Percentiles rank a stretch among this genome's conserved stretches.
Conservation (phyloP, 169 alveolate genomes). For the Plasmodium coatneyi region DNA sequence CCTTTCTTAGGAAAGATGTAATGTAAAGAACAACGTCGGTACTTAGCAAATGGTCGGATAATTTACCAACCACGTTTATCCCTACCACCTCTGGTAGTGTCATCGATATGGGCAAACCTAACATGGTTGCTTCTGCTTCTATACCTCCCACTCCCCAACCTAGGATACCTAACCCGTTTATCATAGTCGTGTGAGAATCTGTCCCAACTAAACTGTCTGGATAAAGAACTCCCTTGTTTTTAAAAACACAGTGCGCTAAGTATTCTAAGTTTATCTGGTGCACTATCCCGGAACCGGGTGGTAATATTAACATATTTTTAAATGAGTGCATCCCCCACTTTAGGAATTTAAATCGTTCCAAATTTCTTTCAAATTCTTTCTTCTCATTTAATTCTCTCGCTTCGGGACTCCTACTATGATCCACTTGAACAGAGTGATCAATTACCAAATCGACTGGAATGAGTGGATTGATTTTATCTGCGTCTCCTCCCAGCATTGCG, state of each 20-base stretch:
- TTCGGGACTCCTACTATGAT: conserved; percentile 90
- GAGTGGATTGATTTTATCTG: conserved; percentile 93
- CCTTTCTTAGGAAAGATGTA: conserved; percentile 91
- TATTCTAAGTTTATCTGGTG: conserved; percentile 94
- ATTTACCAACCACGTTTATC: conserved; percentile 93
- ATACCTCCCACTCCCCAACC: conserved; percentile 99
- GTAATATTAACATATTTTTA: conserved; percentile 93
- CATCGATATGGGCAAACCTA: conserved; percentile 97
- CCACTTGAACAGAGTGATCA: conserved; percentile 97
- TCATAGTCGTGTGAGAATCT: conserved; percentile 98
- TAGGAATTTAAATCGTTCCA: conserved; percentile 94
- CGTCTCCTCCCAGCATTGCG: conserved; percentile 92
- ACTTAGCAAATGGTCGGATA: conserved; percentile 90
- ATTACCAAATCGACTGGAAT: conserved; percentile 96
- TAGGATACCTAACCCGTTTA: conserved; percentile 95
- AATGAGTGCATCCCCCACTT: conserved; percentile 97
- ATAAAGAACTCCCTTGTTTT: conserved; percentile 84
- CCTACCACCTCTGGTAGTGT: conserved; percentile 97
- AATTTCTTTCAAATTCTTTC: conserved; percentile 92
- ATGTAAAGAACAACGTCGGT: conserved; percentile 95
- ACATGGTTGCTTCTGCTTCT: conserved; percentile 99
- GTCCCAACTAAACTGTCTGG: conserved; percentile 98
- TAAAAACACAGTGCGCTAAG: conserved; percentile 87
- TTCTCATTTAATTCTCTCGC: conserved; percentile 93
- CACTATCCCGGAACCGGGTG: conserved; percentile 98